Evolutionary conservation across 2,329 filamentous ascomycete species (phyloP), one percentile per base, ranked within the genome.

Genomic region (Cercospora sp.): DNA sequence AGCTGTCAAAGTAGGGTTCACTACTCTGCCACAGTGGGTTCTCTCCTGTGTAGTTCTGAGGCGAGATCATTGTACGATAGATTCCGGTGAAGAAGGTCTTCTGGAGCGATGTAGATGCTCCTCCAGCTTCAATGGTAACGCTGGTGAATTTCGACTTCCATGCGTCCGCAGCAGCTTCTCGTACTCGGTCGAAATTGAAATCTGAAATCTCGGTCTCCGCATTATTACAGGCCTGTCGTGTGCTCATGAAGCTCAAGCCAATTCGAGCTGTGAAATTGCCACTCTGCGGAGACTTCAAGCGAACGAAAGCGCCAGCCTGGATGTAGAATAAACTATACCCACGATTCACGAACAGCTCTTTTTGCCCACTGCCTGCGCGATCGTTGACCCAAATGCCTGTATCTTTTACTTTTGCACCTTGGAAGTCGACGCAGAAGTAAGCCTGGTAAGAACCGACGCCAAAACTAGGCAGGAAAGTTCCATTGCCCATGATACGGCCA

Each of bases 1-100:
- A 86, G 67, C 91, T 89, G 67, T 90, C 87, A 71, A 90, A 91
- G 74, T 91, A 91, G 1, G 90, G 90, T 76, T 91, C 89, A 0
- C 73, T 71, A 1, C 87, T 89, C 1, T 79, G 75, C 89, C 89
- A 91, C 0, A 83, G 78, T 0, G 89, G 89, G 67, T 91, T 91
- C 74, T 91, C 89, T 0, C 88, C 88, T 0, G 89, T 91, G 71
- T 88, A 87, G 74, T 91, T 90, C 1, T 88, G 88, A 0, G 89
- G 89, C 6, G 91, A 84, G n/a, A 91, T 78, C 68, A 87, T 85
- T 84, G 90, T 89, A 68, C 89, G 88, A 72, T 91, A 91, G 20
- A 92, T 77, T 0, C 88, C 88, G 0, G 87, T 86, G 79, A 91
- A 92, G 65, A 75, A 31, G 84, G 83, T 68, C 57, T 26, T 85